Base-by-base conservation (phyloP, 2,329 filamentous ascomycete species). In the Aspergillus spinulosporus region DNA sequence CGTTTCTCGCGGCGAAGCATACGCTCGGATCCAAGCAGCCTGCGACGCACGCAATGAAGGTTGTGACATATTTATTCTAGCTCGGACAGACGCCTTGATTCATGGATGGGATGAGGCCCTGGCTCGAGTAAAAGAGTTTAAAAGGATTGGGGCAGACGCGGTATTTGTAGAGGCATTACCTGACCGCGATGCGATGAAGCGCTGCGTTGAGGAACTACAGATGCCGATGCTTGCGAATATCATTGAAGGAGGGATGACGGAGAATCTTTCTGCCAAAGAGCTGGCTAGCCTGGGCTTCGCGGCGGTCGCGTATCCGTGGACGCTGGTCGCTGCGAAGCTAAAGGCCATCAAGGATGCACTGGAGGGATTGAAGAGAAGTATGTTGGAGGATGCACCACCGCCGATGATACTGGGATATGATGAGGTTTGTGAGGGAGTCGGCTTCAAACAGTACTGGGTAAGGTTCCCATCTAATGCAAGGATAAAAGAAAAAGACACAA, bases 121-220 rank as follows among this genome's bases (percentile, higher is more conserved):
- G 11, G 58, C 70, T 0, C 66, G 78, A 2, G 78, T 73, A 0
- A 65, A 72, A 14, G 70, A 77, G 56, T 76, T 76, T 57, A 74
- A 70, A n/a, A 63, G 70, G 3, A 75, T 80, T 12, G 76, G 77
- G 0, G 77, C 74, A 0, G 77, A 80, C 51, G 73, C 72, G 0
- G 70, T 80, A n/a, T 79, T 80, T 42, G 64, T 77, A 2, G 74
- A 80, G 59, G 77, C 76, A 0, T 66, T 80, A 1, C 76, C 78
- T 0, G 75, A 79, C 55, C 69, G 73, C 0, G 74, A 73, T 1
- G 56, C 74, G 0, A 80, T 80, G 78, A 63, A 64, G 15, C 72
- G 63, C 46, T 72, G 71, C 6, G 67, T 71, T 0, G 59, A 72
- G 26, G 72, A 76, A 4, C 50, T 79, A 7, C 64, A 71, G 14